Conservation (phyloP, 305 asterid species). For the Ruellia speciosa region DNA sequence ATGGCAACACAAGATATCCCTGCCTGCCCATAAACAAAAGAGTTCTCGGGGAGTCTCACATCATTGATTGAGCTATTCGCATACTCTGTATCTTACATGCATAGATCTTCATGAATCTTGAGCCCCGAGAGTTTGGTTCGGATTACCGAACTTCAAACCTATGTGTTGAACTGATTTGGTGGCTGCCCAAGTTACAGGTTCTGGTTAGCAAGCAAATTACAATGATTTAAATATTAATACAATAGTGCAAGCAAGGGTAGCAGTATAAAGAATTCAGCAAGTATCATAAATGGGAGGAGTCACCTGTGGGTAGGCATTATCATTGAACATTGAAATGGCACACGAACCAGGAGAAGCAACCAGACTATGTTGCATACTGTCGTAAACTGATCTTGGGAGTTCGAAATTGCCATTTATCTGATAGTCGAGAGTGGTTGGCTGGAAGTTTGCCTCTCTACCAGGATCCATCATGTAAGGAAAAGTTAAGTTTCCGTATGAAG, state of each 20-base stretch:
- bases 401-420: conserved; percentile 46
- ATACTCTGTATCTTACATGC: background rate
- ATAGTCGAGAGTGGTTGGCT: conserved; percentile 38
- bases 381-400: conserved; percentile 43
- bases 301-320: conserved; percentile 52
- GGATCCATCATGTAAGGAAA: conserved; percentile 47
- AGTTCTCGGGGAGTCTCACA: background rate
- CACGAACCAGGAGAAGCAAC: conserved; percentile 37
- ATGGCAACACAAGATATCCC: background rate
- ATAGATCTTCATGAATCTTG: conserved; percentile 11
- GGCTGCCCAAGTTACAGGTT: conserved; percentile 22
- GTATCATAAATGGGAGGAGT: background rate
- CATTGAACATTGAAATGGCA: conserved; percentile 38
- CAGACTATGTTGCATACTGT: conserved; percentile 34
- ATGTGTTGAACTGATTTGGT: conserved; percentile 17
- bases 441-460: conserved; percentile 38
- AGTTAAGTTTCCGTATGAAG: conserved; percentile 36
- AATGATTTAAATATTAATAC: background rate
- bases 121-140: background rate
- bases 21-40: conserved; percentile 10
- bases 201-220: conserved; percentile 1
- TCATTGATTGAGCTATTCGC: background rate
- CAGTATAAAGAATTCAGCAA: background rate
- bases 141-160: conserved; percentile 2
- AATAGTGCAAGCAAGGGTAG: no score